Evolutionary conservation across 805 yeast genomes (phyloP), one percentile per base, ranked within the genome.

Genomic region (Saccharomycopsis oosterbeekiorum): DNA sequence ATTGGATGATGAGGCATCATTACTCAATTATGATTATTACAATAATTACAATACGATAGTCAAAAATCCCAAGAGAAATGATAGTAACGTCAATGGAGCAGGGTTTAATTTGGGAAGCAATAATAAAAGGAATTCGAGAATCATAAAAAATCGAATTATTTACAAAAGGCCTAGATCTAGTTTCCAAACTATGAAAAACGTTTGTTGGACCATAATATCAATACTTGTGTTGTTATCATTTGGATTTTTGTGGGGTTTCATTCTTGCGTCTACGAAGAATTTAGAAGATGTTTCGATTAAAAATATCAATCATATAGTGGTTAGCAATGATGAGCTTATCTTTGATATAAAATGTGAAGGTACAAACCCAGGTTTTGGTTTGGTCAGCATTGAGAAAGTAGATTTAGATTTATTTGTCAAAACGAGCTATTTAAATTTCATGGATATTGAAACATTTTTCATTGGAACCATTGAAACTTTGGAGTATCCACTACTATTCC

Each of bases 401-500:
- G 93, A 89, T 66, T 72, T 93, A 51, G 97, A 93, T 70, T 77
- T 93, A 1, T 93, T 93, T 76, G 97, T 93, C 1, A 85, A 84
- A 67, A 82, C 88, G 56, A 50, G 65, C 50, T 61, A 58, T 21
- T 60, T 65, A 26, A 62, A 65, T 50, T 19, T 62, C 10, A 62
- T 57, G 55, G 56, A 60, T 53, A 60, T 77, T 8, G 85, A 86
- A 66, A 91, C 97, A 0, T 83, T 92, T 12, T 73, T 91, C 29
- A 75, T 92, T 50, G 97, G 98, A 0, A 80, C 85, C 2, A 80
- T 90, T 1, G 70, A 73, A 17, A 73, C 73, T 24, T 77, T 93
- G 51, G 97, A 89, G 63, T 80, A 90, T 1, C 88, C 96, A 0
- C 72, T 93, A 59, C 75, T 73, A 36, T 91, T 92, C 69, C 80